These are phyloP conservation scores for Pichia ethanolica DNA, from an alignment of 805 yeast species.

Conservation along the genomic window DNA sequence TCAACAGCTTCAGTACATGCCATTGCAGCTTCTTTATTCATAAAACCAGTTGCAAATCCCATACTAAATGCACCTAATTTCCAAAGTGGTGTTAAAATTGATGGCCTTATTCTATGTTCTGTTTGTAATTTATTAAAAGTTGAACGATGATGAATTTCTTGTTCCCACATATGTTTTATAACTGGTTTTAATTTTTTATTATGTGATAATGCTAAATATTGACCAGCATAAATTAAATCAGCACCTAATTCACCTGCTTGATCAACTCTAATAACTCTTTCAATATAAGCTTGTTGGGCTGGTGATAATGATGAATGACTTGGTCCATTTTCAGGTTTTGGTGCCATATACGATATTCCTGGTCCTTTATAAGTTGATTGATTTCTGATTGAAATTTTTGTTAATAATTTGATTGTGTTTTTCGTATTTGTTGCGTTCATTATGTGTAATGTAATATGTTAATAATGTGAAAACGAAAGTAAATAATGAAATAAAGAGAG, in stretches of 20 bases:
- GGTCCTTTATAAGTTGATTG: conserved; percentile 14
- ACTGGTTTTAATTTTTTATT: conserved; percentile 73
- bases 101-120: conserved; percentile 80
- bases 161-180: conserved; percentile 96
- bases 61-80: conserved; percentile 79
- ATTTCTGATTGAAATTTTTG: conserved; percentile 5
- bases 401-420: neutral
- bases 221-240: conserved; percentile 87
- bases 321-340: conserved; percentile 12
- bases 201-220: conserved; percentile 63
- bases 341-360: conserved; percentile 1
- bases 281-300: conserved; percentile 66
- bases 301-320: conserved; percentile 25
- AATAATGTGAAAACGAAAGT: neutral
- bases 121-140: conserved; percentile 77
- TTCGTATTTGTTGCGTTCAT: neutral
- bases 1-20: conserved; percentile 99
- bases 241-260: conserved; percentile 99
- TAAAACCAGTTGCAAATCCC: conserved; percentile 79
- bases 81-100: conserved; percentile 89
- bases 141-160: conserved; percentile 83
- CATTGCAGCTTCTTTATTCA: conserved; percentile 96
- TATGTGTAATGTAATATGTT: neutral
- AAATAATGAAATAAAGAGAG: too few species aligned
- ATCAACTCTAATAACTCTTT: conserved; percentile 79